Percentiles rank a stretch among this genome's conserved stretches.
phyloP scores from a whole-genome alignment of 208 protist species.

The Leishmania aethiopica region DNA sequence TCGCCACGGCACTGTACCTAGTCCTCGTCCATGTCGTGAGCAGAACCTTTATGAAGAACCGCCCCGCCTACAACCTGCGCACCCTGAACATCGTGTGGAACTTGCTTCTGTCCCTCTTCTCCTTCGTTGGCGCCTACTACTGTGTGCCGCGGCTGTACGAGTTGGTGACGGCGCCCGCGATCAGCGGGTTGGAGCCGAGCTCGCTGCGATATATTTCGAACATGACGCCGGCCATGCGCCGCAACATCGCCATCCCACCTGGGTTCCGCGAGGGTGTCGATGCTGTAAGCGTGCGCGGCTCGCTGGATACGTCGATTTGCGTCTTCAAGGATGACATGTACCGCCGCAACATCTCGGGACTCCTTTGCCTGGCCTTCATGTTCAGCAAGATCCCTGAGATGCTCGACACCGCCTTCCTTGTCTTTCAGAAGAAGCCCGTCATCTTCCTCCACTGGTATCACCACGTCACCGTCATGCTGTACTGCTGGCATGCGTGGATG shows the following conservation, averaged over 20 bases:
- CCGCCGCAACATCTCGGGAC: conserved; percentile 37
- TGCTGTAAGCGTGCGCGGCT: conserved; percentile 35
- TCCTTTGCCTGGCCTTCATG: conserved; percentile 68
- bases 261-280: conserved; percentile 34
- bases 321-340: conserved; percentile 51
- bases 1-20: conserved; percentile 45
- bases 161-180: conserved; percentile 30
- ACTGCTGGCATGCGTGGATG: conserved; percentile 83
- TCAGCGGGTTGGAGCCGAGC: conserved; percentile 37
- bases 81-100: conserved; percentile 84
- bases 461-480: conserved; percentile 87
- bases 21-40: conserved; percentile 38
- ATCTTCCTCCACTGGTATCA: conserved; percentile 92
- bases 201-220: conserved; percentile 27
- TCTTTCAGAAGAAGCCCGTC: conserved; percentile 77
- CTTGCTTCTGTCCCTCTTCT: conserved; percentile 75
- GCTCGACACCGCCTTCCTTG: conserved; percentile 76
- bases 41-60: conserved; percentile 42
- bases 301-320: conserved; percentile 51
- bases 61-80: conserved; percentile 60
- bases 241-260: conserved; percentile 33
- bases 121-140: conserved; percentile 63
- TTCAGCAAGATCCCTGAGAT: conserved; percentile 81
- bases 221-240: conserved; percentile 30
- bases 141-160: conserved; percentile 55